phyloP scores from a whole-genome alignment of 2,329 filamentous ascomycete species.

The Piedraia hortae region DNA sequence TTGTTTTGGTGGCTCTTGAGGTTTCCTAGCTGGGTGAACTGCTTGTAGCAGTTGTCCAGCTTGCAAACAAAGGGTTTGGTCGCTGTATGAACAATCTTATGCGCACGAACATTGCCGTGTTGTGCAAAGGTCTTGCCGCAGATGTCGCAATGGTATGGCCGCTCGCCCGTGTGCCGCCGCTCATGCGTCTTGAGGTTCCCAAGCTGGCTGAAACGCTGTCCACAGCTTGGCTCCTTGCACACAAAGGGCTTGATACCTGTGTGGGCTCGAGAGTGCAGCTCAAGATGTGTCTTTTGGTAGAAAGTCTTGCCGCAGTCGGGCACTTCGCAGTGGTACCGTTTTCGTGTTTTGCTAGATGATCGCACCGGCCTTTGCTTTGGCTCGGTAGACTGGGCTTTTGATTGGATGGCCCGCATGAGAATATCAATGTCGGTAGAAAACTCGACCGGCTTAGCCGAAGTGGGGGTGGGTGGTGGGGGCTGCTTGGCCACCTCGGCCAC shows the following conservation, averaged over 20 bases:
- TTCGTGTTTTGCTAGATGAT: constrained; percentile 18
- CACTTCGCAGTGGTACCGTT: constrained; percentile 45
- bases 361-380: not conserved
- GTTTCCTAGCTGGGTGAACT: constrained; percentile 74
- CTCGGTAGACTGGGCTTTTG: constrained; percentile 21
- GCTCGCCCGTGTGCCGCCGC: constrained; percentile 63
- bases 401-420: constrained; percentile 69
- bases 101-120: constrained; percentile 58
- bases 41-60: constrained; percentile 60
- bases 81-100: constrained; percentile 53
- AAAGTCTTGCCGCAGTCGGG: constrained; percentile 58
- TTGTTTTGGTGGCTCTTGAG: constrained; percentile 92
- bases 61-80: constrained; percentile 57
- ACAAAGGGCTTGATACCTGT: constrained; percentile 80
- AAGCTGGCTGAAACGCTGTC: constrained; percentile 59
- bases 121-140: constrained; percentile 69
- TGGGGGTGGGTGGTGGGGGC: constrained; percentile 18
- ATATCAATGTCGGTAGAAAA: constrained; percentile 68
- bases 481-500: constrained; percentile 12
- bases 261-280: constrained; percentile 69
- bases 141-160: constrained; percentile 51
- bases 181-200: constrained; percentile 87
- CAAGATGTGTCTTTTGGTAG: constrained; percentile 72
- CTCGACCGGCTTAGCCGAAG: constrained; percentile 18
- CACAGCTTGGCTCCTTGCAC: constrained; percentile 47